Conservation (phyloP, 495 filamentous ascomycete genomes). For the Mycothermus thermophilus region DNA sequence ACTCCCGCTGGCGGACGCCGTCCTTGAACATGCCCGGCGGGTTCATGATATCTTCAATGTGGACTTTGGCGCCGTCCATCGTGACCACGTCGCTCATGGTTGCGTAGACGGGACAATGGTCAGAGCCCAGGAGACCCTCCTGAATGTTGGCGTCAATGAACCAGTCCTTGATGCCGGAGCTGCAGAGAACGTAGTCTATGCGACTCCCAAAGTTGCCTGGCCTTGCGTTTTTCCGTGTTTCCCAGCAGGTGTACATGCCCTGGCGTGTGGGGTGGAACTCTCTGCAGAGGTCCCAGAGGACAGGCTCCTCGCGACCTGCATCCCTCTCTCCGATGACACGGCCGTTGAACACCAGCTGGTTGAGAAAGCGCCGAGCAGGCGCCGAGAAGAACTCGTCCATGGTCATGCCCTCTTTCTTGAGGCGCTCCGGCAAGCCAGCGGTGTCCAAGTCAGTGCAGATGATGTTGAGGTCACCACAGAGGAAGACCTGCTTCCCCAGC, state of each 20-base stretch:
- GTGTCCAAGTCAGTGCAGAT: slow-evolving; percentile 59
- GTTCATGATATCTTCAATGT: slow-evolving; percentile 67
- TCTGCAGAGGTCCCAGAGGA: slow-evolving; percentile 77
- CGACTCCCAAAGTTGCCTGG: slow-evolving; percentile 83
- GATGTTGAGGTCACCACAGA: slow-evolving; percentile 88
- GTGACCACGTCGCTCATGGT: slow-evolving; percentile 34
- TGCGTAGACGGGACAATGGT: slow-evolving; percentile 80
- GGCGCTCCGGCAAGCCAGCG: slow-evolving; percentile 51
- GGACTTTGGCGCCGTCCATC: slow-evolving; percentile 30
- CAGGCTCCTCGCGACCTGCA: slow-evolving; percentile 54
- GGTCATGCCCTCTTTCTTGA: slow-evolving; percentile 46
- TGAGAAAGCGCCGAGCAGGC: slow-evolving; percentile 69
- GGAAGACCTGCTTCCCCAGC: slow-evolving; percentile 65
- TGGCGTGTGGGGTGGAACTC: slow-evolving; percentile 62
- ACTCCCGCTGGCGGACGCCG: slow-evolving; percentile 55
- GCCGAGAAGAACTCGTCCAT: slow-evolving; percentile 45
- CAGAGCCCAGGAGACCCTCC: slow-evolving; percentile 87
- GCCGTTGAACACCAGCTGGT: slow-evolving; percentile 65
- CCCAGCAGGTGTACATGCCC: slow-evolving; percentile 89
- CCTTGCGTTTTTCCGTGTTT: slow-evolving; percentile 46
- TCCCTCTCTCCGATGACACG: slow-evolving; percentile 57
- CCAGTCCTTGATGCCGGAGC: slow-evolving; percentile 67
- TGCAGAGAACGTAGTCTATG: slow-evolving; percentile 89
- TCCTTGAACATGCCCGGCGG: slow-evolving; percentile 58
- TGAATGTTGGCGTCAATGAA: slow-evolving; percentile 84